A percentile compares a stretch with the other conserved stretches of the same genome.
These are phyloP conservation scores for apple (Malus domestica) DNA, from an alignment of 306 rosid species.

Conservation along the genomic window ASM211411v1 NC_041796.1:6693001-6693500, in stretches of 20 bases:
- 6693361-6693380: constrained; percentile 65
- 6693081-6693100: neutral
- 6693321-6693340: neutral
- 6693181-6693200: constrained; percentile 73
- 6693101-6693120: neutral
- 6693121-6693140: neutral
- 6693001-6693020: neutral
- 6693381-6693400: constrained; percentile 57
- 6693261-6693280: neutral
- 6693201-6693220: constrained; percentile 61
- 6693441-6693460: neutral
- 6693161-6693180: neutral
- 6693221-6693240: constrained; percentile 43
- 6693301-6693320: neutral
- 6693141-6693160: neutral
- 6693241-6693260: constrained; percentile 22
- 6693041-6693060: neutral
- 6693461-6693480: neutral
- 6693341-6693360: constrained; percentile 47
- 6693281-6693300: neutral
- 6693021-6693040: neutral
- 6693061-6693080: neutral
- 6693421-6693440: neutral
- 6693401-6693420: neutral
- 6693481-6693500: neutral